A percentile compares a stretch with the other conserved stretches of the same genome.
Evolutionary conservation across 2,329 filamentous ascomycete genomes (phyloP).

Genomic region (Cordyceps sp.): DNA sequence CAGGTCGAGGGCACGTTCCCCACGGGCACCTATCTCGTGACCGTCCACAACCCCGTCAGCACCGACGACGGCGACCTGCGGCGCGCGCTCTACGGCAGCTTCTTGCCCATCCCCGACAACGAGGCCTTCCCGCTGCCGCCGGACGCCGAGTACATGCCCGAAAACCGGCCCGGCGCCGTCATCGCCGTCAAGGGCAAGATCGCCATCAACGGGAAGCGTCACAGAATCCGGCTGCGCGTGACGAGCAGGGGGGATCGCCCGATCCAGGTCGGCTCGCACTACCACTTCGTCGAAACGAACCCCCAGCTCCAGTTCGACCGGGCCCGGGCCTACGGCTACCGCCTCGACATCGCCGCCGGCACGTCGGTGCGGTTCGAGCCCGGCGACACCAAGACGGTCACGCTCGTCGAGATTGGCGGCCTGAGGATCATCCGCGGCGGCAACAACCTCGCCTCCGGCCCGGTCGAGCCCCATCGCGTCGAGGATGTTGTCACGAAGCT

Average conservation of each 20-base stretch:
- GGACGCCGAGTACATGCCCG: constrained; percentile 46
- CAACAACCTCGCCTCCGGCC: constrained; percentile 61
- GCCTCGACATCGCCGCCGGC: constrained; percentile 78
- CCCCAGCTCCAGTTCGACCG: constrained; percentile 81
- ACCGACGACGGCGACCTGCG: constrained; percentile 73
- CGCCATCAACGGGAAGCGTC: constrained; percentile 55
- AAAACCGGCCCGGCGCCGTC: constrained; percentile 64
- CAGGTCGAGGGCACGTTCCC: constrained; percentile 92
- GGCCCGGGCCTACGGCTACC: constrained; percentile 62
- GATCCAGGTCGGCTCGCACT: constrained; percentile 87
- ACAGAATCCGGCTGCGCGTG: constrained; percentile 57
- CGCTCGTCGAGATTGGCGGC: constrained; percentile 75
- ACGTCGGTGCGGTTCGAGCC: constrained; percentile 91
- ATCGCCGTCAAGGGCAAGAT: constrained; percentile 54
- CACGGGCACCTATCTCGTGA: constrained; percentile 83
- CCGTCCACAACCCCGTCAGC: constrained; percentile 77
- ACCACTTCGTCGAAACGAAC: constrained; percentile 94
- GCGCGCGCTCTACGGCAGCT: constrained; percentile 81
- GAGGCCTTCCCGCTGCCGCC: constrained; percentile 51
- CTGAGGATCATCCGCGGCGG: constrained; percentile 67
- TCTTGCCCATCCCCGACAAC: constrained; percentile 60
- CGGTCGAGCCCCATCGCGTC: constrained; percentile 44
- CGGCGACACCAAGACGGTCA: constrained; percentile 80
- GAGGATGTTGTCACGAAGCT: constrained; percentile 52
- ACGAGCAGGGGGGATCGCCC: constrained; percentile 80